Evolutionary conservation across 257 asterid genomes (phyloP).

Genomic region (Schizonepeta tenuifolia): DNA sequence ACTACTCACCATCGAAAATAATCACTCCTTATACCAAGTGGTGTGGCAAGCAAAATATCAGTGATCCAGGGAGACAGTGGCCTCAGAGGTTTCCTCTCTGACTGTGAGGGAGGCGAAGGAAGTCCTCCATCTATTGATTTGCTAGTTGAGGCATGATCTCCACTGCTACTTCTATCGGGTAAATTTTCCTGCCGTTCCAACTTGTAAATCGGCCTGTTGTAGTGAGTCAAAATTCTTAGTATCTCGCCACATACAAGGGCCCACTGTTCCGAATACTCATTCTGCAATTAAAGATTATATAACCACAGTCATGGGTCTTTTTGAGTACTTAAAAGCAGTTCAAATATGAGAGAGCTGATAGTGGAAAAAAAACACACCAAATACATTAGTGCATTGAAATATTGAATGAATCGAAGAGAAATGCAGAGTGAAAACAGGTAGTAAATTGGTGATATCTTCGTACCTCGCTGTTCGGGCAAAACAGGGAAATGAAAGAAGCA

Average conservation of each 20-base stretch:
- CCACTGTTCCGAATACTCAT: constrained; percentile 97
- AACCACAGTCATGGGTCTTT: constrained; percentile 34
- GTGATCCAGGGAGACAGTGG: constrained; percentile 96
- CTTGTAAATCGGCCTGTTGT: constrained; percentile 91
- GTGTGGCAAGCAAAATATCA: constrained; percentile 94
- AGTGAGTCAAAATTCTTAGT: constrained; percentile 87
- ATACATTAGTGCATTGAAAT: constrained; percentile 6
- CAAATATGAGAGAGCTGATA: constrained; percentile 11
- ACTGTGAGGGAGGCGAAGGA: constrained; percentile 50
- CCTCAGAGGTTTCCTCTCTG: constrained; percentile 86
- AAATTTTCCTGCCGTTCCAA: constrained; percentile 64
- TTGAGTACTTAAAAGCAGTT: constrained; percentile 19
- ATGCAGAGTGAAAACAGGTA: not conserved
- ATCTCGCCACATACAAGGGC: constrained; percentile 99
- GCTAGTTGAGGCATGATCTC: constrained; percentile 76
- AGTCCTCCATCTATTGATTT: constrained; percentile 50
- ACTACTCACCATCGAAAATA: constrained; percentile 94
- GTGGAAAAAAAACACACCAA: constrained; percentile 7
- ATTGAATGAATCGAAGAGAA: constrained; percentile 19
- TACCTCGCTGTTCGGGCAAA: constrained; percentile 87
- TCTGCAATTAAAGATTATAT: constrained; percentile 53
- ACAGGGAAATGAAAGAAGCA: constrained; percentile 90
- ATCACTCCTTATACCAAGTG: constrained; percentile 95
- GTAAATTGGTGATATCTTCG: constrained; percentile 22
- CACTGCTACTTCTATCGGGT: constrained; percentile 73